A percentile compares a stretch with the other conserved stretches of the same genome.
Evolutionary conservation across 2,329 filamentous ascomycete genomes (phyloP).

Genomic region (Pseudopithomyces chartarum): DNA sequence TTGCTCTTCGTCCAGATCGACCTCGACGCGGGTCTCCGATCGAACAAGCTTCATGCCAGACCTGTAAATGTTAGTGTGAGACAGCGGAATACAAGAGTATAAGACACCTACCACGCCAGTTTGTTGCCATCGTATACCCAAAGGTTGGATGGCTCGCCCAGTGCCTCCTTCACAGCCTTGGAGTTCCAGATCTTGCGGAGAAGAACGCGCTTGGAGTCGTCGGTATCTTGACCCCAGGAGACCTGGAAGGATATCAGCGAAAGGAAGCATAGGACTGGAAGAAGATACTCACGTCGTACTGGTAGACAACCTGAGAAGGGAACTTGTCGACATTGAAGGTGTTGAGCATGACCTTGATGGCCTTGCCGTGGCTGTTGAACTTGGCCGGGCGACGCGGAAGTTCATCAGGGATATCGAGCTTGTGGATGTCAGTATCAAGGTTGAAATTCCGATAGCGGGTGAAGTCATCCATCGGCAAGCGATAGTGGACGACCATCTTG

Average conservation of each 20-base stretch:
- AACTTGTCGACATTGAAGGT: slow-evolving; percentile 71
- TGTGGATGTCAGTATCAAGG: slow-evolving; percentile 26
- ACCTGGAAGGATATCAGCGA: slow-evolving; percentile 57
- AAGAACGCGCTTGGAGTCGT: slow-evolving; percentile 63
- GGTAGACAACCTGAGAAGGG: slow-evolving; percentile 68
- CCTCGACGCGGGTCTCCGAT: slow-evolving; percentile 50
- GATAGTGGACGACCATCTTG: slow-evolving; percentile 12
- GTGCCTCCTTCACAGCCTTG: slow-evolving; percentile 58
- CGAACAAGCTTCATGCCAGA: slow-evolving; percentile 30
- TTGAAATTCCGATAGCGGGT: slow-evolving; percentile 21
- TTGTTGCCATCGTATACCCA: slow-evolving; percentile 85
- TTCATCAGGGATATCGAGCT: slow-evolving; percentile 28
- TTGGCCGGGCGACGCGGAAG: slow-evolving; percentile 44
- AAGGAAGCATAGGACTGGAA: background rate
- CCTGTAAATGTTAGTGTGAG: slow-evolving; percentile 24
- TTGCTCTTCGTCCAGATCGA: slow-evolving; percentile 76
- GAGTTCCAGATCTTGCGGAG: slow-evolving; percentile 80
- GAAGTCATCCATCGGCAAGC: slow-evolving; percentile 20
- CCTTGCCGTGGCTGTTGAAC: slow-evolving; percentile 46
- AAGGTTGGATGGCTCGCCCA: slow-evolving; percentile 52
- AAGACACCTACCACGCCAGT: slow-evolving; percentile 73
- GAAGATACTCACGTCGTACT: slow-evolving; percentile 75
- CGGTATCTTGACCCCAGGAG: slow-evolving; percentile 64
- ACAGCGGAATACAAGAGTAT: background rate
- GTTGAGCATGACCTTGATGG: slow-evolving; percentile 63